These are phyloP conservation scores for Chaetothyriales sp. DNA, from an alignment of 2,329 filamentous ascomycete species.

Conservation along the genomic window DNA sequence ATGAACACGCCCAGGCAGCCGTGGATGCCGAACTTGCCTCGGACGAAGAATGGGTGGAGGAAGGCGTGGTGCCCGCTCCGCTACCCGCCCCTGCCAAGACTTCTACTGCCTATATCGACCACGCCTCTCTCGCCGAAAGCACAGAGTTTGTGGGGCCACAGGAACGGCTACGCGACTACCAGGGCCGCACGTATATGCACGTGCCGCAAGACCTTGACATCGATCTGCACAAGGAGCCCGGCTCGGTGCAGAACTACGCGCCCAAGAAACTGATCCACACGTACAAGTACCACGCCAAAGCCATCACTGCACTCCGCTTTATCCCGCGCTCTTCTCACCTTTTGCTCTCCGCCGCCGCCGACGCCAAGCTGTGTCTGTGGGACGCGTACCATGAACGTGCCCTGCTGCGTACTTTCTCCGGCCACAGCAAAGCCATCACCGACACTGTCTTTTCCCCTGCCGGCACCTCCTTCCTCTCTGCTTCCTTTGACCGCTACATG, in stretches of 20 bases:
- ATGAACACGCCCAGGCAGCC: conserved; percentile 51
- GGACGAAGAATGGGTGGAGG: conserved; percentile 68
- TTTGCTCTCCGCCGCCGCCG: conserved; percentile 76
- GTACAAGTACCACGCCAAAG: conserved; percentile 73
- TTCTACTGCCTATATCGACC: conserved; percentile 37
- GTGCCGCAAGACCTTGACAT: conserved; percentile 80
- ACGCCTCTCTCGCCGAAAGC: conserved; percentile 59
- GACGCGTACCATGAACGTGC: conserved; percentile 85
- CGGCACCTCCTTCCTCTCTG: conserved; percentile 76
- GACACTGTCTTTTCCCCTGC: conserved; percentile 75
- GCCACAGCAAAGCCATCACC: conserved; percentile 79
- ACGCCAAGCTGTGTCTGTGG: conserved; percentile 84
- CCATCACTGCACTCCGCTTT: conserved; percentile 79
- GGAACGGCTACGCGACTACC: conserved; percentile 63
- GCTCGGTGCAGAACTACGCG: conserved; percentile 75
- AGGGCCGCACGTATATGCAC: conserved; percentile 95
- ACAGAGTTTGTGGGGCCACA: conserved; percentile 74
- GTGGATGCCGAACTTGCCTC: conserved; percentile 61
- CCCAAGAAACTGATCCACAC: conserved; percentile 88
- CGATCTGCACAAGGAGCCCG: conserved; percentile 67
- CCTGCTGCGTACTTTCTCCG: conserved; percentile 77
- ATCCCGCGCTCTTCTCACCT: conserved; percentile 81
- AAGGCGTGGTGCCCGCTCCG: conserved; percentile 46
- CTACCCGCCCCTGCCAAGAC: conserved; percentile 38
- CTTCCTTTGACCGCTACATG: conserved; percentile 88